These are phyloP conservation scores for Hymenoscyphus occultus DNA, from an alignment of 2,329 filamentous ascomycete species.

Conservation along the genomic window DNA sequence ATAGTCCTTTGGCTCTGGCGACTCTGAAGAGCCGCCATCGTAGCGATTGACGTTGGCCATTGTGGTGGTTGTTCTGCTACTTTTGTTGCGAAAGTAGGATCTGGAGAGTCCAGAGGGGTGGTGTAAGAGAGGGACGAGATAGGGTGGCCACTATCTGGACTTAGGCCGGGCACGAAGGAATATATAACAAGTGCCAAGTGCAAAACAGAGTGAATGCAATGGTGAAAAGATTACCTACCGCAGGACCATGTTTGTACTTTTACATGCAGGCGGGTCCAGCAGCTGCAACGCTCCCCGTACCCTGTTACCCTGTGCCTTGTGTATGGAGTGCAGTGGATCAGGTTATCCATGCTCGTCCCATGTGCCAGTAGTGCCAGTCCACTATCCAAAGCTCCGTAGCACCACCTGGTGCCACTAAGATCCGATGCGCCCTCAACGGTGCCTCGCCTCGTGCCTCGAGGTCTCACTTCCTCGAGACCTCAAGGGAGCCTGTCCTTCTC, in stretches of 20 bases:
- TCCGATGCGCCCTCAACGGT: too few relatives aligned
- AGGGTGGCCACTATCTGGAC: neutral
- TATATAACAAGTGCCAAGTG: slow-evolving; percentile 3
- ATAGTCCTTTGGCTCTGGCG: slow-evolving; percentile 8
- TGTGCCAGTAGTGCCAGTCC: too few relatives aligned
- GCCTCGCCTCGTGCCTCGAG: too few relatives aligned
- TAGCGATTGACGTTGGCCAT: slow-evolving; percentile 21
- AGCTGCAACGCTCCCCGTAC: neutral
- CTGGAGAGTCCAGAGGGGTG: neutral
- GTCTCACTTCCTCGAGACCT: too few relatives aligned
- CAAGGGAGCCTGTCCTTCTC: too few relatives aligned
- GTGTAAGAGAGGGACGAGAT: too few relatives aligned
- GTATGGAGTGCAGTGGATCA: too few relatives aligned
- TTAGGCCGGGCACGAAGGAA: neutral
- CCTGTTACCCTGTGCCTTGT: too few relatives aligned
- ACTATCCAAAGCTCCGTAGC: too few relatives aligned
- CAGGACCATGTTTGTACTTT: neutral
- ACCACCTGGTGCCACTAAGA: too few relatives aligned
- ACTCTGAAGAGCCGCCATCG: slow-evolving; percentile 21
- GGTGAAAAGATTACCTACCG: neutral
- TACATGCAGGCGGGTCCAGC: neutral
- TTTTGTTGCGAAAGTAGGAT: neutral
- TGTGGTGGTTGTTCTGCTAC: neutral
- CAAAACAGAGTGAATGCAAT: neutral
- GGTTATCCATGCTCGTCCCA: too few relatives aligned